Base-by-base conservation (phyloP, 768 basidiomycete species). In the Tulasnella sp. region DNA sequence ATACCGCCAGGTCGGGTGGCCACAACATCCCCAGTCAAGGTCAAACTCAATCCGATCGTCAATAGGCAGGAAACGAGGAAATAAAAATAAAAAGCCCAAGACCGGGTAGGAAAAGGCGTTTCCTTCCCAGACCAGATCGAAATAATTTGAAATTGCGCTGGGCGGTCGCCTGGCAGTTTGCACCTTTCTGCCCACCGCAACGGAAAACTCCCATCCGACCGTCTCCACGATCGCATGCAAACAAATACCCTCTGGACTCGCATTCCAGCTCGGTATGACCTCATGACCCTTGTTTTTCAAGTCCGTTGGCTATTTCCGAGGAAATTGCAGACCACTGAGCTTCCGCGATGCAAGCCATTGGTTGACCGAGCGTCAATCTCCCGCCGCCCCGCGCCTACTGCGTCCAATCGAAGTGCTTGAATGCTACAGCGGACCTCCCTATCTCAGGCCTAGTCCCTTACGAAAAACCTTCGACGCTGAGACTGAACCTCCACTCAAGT, bases 371-470 rank as follows among this genome's bases (percentile, higher is more conserved):
- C 61, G 61, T 35, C 61, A 67, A 67, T 35, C 26, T 67, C 61
- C 61, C 61, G 61, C 61, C 61, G 61, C 23, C 61, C 61, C 61
- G 61, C 61, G 61, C 61, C 32, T 67, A 67, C 61, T 35, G 29
- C 32, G 61, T 35, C 61, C 61, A 67, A 67, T 67, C 16, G 29
- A 67, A 32, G 29, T 35, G 29, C n/a, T 67, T 18, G 26, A 15
- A 29, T 26, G 18, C 15, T 16, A 35, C 9, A 11, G 51, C 51
- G 61, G 61, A 67, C 61, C 61, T 67, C 61, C 32, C 26, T 67
- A 67, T 67, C 61, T 67, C 61, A 67, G 61, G 61, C 61, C 32
- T 67, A 67, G 61, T 67, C 61, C 61, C 61, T 29, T 67, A 35
- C 61, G 16, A 35, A 67, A 16, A 67, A 32, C 61, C 61, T 67